These are phyloP conservation scores for Athelia sp. DNA, from an alignment of 1,284 basidiomycete genomes.

Conservation along the genomic window DNA sequence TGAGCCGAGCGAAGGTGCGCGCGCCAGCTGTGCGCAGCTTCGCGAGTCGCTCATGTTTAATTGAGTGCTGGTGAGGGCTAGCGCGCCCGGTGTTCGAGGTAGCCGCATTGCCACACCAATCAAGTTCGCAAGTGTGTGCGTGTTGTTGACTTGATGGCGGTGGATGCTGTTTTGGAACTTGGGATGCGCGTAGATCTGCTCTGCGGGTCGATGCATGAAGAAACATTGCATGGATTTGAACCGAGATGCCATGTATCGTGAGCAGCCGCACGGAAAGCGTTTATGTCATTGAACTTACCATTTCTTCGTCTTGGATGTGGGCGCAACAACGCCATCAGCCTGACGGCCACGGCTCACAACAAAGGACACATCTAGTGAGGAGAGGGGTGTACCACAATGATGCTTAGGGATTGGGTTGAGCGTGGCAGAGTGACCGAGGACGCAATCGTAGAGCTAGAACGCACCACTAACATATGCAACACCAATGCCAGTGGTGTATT, in stretches of 20 bases:
- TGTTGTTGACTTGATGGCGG: no score
- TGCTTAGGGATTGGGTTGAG: constrained; percentile 98
- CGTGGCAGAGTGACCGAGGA: constrained; percentile 94
- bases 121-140: no score
- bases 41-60: no score
- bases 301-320: constrained; percentile 99
- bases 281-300: constrained; percentile 52
- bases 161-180: no score
- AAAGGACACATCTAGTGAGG: constrained; percentile 93
- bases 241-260: constrained; percentile 38
- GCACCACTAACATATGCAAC: constrained; percentile 76
- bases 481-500: constrained; percentile 12
- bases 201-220: no score
- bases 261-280: constrained; percentile 1
- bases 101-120: no score
- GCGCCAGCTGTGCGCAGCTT: no score
- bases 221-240: constrained; percentile 99
- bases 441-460: constrained; percentile 98
- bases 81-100: no score
- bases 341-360: constrained; percentile 99
- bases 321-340: constrained; percentile 90
- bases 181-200: no score
- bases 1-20: no score
- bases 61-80: no score
- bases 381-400: constrained; percentile 85